Conservation (phyloP, 768 basidiomycete species). For the Lactarius hengduanensis region DNA sequence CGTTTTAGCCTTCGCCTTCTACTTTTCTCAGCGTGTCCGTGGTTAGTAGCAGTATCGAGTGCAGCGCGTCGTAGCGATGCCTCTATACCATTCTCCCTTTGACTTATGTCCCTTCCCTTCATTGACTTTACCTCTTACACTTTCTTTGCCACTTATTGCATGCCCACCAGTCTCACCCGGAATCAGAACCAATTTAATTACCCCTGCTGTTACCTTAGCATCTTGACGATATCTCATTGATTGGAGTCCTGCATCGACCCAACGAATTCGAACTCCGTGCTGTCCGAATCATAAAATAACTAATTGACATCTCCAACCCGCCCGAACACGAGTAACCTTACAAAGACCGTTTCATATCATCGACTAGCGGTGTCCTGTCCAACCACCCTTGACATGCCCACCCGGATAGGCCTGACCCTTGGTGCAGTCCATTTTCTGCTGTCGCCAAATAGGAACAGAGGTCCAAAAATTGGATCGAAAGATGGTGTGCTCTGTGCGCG, state of each 20-base stretch:
- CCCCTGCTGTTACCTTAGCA: conserved; percentile 10
- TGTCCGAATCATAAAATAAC: conserved; percentile 14
- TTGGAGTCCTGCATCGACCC: conserved; percentile 11
- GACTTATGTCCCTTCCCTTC: conserved; percentile 6
- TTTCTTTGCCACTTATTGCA: conserved; percentile 13
- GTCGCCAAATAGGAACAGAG: not conserved
- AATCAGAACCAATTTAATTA: conserved; percentile 15
- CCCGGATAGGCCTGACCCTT: not conserved
- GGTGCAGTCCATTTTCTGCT: not conserved
- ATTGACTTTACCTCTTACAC: conserved; percentile 1
- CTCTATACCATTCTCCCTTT: not conserved
- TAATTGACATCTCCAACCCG: not conserved
- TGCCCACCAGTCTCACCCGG: conserved; percentile 5
- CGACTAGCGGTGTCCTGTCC: not conserved
- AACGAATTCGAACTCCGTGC: conserved; percentile 3
- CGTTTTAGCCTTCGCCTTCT: not conserved
- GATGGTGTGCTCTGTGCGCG: not conserved
- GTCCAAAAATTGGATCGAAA: not conserved
- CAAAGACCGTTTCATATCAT: not conserved
- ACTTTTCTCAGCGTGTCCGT: conserved; percentile 3
- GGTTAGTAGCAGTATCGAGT: not conserved
- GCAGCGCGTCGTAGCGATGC: conserved; percentile 1
- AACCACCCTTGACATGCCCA: not conserved
- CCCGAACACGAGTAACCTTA: not conserved
- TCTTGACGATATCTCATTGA: conserved; percentile 19